Evolutionary conservation across 306 rosid genomes (phyloP), one percentile per base, ranked within the genome.

Genomic region (Sphenostylis stenocarpa): DNA sequence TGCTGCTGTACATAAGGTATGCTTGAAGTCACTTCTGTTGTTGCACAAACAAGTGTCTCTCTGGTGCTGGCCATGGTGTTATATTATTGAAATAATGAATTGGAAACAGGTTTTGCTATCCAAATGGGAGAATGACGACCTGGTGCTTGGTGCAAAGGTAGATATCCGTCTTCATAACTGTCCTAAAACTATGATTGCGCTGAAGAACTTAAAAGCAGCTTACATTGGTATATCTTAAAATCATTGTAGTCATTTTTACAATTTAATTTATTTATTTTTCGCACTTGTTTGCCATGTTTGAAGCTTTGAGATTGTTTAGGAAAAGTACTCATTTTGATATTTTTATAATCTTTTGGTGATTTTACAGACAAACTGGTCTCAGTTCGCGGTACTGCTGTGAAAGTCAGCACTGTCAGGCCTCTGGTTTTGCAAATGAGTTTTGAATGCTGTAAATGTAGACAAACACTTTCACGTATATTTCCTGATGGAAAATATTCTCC

Each of bases 401-500:
- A 95, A 85, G 97, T 82, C 80, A 95, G 97, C 90, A 83, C 86
- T 2, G 86, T 86, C 72, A 86, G 79, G 80, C 98, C 97, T 56
- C 86, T 95, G 48, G 97, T 89, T 72, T 86, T 84, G 47, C 88
- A 89, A 72, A 90, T 95, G 98, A 81, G 74, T 83, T 92, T 95
- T 72, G 86, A 87, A 60, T 95, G 98, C 70, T 85, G 83, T 9
- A 92, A 90, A 87, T 95, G 97, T 73, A 95, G 90, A 86, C 84
- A 85, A 82, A 62, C 44, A 70, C 83, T 92, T 73, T 58, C 80
- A 14, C 87, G 91, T 9, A 67, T 80, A 70, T 95, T 92, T 83
- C 97, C 96, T 3, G 97, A 92, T 70, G 97, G 98, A 38, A 95
- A 95, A 76, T 90, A 83, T 85, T 95, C 92, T 15, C 97, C 97